phyloP scores from a whole-genome alignment of 345 rosid species.

The Raphanus raphanistrum region DNA sequence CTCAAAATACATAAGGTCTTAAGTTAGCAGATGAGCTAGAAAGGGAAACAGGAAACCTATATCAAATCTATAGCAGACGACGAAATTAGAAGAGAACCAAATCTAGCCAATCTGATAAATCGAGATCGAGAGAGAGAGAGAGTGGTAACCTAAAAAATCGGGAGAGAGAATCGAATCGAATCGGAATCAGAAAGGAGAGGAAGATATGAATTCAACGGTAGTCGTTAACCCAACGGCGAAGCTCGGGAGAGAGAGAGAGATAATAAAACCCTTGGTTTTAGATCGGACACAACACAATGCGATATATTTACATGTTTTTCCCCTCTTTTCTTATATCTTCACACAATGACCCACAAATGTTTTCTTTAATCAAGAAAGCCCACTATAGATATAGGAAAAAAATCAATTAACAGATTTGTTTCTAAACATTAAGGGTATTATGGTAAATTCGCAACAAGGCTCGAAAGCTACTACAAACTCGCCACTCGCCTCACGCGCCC shows the following conservation, averaged over 20 bases:
- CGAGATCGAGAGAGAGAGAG: constrained; percentile 23
- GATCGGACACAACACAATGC: constrained; percentile 31
- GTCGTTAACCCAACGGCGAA: constrained; percentile 32
- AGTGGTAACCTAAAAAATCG: constrained; percentile 31
- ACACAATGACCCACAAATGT: not conserved
- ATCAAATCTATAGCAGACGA: constrained; percentile 5
- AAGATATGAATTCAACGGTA: constrained; percentile 33
- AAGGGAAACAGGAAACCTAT: not conserved
- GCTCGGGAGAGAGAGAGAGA: constrained; percentile 28
- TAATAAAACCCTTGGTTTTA: constrained; percentile 35
- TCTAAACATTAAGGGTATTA: not conserved
- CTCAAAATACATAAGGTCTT: not conserved
- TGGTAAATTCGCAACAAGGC: not conserved
- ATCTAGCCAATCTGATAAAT: constrained; percentile 7
- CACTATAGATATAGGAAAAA: not conserved
- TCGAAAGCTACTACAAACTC: constrained; percentile 34
- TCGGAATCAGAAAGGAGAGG: constrained; percentile 29
- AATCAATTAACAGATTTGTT: not conserved
- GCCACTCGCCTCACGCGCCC: constrained; percentile 41
- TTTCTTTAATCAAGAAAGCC: not conserved
- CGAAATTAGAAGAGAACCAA: constrained; percentile 14
- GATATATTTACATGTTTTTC: not conserved
- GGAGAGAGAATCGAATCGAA: constrained; percentile 38
- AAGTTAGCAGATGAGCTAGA: constrained; percentile 26
- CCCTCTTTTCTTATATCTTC: not conserved